Evolutionary conservation across 2,329 filamentous ascomycete genomes (phyloP).

Genomic region (Ascosphaera apis): DNA sequence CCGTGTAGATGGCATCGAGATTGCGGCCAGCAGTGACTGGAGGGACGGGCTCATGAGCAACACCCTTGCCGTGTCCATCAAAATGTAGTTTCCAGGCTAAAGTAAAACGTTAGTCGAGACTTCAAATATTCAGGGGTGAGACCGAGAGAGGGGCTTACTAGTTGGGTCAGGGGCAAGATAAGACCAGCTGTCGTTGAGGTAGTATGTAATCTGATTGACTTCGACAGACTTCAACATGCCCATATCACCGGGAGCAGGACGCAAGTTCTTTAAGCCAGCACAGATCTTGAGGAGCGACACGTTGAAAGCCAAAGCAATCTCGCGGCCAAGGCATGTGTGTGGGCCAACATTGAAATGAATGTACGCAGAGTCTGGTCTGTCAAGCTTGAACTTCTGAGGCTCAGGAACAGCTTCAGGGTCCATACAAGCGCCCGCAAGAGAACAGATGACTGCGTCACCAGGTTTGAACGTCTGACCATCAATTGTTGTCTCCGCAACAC

Average conservation of each 20-base stretch:
- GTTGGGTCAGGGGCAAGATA: constrained; percentile 23
- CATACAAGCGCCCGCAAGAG: constrained; percentile 12
- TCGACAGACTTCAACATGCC: constrained; percentile 24
- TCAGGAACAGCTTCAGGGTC: constrained; percentile 17
- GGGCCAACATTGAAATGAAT: constrained; percentile 24
- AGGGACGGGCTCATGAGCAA: too few species aligned
- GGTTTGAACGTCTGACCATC: constrained; percentile 19
- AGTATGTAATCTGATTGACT: constrained; percentile 16
- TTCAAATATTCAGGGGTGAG: background rate
- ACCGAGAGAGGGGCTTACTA: constrained; percentile 16
- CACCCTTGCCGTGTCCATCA: constrained; percentile 1
- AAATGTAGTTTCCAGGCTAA: constrained; percentile 8
- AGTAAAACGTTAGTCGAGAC: background rate
- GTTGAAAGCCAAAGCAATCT: constrained; percentile 21
- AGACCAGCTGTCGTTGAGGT: constrained; percentile 27
- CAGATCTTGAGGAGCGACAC: constrained; percentile 20
- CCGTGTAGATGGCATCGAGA: too few species aligned
- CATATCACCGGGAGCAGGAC: constrained; percentile 24
- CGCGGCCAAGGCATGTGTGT: constrained; percentile 24
- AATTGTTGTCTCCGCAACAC: constrained; percentile 13
- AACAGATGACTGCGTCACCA: constrained; percentile 19
- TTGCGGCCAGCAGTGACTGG: too few species aligned
- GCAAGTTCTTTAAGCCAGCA: constrained; percentile 22
- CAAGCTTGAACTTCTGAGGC: constrained; percentile 20
- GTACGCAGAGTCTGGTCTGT: constrained; percentile 19